Conservation (phyloP, 2,329 filamentous ascomycete species). For the Aspergillus glaucus region DNA sequence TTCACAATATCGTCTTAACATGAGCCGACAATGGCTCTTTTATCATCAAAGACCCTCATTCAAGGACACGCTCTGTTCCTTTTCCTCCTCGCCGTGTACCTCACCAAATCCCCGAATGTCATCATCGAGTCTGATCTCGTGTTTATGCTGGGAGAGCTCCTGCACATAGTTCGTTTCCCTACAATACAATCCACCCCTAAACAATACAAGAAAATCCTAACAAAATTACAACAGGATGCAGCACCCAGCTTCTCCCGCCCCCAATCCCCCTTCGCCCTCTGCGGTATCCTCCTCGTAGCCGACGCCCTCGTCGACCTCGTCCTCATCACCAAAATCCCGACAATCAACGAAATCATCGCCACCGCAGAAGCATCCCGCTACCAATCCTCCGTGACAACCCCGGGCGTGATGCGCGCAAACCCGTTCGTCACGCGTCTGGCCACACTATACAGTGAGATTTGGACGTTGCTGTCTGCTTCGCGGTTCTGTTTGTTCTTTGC, state of each 20-base stretch:
- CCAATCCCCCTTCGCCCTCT: constrained; percentile 60
- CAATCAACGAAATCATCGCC: constrained; percentile 63
- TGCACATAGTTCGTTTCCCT: constrained; percentile 60
- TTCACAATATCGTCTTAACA: neutral
- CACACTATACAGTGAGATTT: constrained; percentile 35
- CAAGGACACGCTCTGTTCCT: constrained; percentile 78
- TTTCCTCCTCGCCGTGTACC: constrained; percentile 74
- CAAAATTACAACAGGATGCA: constrained; percentile 30
- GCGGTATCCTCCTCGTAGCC: constrained; percentile 64
- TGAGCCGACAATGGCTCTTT: constrained; percentile 60
- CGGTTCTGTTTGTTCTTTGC: constrained; percentile 33
- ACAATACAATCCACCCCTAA: neutral
- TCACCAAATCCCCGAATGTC: constrained; percentile 65
- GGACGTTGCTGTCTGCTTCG: constrained; percentile 28
- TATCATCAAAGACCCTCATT: constrained; percentile 75
- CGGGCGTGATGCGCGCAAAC: constrained; percentile 14
- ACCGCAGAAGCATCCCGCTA: constrained; percentile 58
- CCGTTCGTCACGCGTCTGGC: constrained; percentile 19
- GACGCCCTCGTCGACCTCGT: constrained; percentile 60
- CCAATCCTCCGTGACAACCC: constrained; percentile 18
- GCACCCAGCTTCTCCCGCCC: constrained; percentile 62
- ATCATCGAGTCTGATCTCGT: constrained; percentile 76
- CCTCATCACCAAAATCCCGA: constrained; percentile 50
- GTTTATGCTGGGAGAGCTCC: constrained; percentile 72
- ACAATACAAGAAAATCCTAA: constrained; percentile 5